Percentiles rank a stretch among this genome's conserved stretches.
Evolutionary conservation across 257 asterid species (phyloP).

Genomic region (Solanum chmielewskii): DNA sequence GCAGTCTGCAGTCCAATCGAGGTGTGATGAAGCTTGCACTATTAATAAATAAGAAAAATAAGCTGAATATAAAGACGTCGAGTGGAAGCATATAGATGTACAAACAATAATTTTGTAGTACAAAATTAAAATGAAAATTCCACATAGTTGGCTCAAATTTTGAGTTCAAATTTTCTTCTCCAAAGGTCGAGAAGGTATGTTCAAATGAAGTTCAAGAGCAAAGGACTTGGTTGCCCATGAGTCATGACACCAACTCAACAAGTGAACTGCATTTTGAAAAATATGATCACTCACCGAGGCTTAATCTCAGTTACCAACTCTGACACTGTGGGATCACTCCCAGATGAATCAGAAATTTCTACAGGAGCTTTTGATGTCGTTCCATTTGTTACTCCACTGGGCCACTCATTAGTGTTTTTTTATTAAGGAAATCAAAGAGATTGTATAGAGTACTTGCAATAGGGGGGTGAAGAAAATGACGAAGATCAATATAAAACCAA

Average conservation of each 20-base stretch:
- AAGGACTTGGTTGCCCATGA: background rate
- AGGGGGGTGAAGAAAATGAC: slow-evolving; percentile 2
- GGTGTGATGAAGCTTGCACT: background rate
- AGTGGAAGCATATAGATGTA: background rate
- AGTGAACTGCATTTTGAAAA: background rate
- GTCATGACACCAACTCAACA: background rate
- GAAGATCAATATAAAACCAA: slow-evolving; percentile 2
- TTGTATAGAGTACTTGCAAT: background rate
- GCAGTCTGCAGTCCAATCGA: background rate
- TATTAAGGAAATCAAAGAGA: slow-evolving; percentile 39
- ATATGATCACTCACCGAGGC: slow-evolving; percentile 65
- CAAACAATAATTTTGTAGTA: background rate
- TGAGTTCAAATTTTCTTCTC: background rate
- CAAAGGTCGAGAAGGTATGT: background rate
- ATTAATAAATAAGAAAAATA: background rate
- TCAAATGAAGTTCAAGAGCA: background rate
- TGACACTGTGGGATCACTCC: slow-evolving; percentile 48
- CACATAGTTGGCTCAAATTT: background rate
- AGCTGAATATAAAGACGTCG: background rate
- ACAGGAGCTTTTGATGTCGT: slow-evolving; percentile 51
- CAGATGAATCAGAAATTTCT: slow-evolving; percentile 41
- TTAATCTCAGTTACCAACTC: slow-evolving; percentile 83
- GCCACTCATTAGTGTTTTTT: slow-evolving; percentile 85
- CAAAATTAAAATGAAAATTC: background rate
- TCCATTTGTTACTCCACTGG: slow-evolving; percentile 53